phyloP scores from a whole-genome alignment of 495 filamentous ascomycete species.

The Penicillium coffeae region DNA sequence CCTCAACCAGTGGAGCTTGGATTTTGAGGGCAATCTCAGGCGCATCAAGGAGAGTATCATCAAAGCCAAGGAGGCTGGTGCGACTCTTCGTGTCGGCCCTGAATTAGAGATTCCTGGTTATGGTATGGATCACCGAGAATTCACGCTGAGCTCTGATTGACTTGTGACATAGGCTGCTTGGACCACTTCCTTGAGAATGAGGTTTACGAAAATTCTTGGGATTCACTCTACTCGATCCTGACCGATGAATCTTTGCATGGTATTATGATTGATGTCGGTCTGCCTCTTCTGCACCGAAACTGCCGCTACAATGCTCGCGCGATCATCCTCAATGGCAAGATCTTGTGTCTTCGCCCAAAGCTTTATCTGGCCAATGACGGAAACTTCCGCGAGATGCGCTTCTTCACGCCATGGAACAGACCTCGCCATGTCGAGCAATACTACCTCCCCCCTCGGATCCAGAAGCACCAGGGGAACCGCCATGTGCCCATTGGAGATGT shows the following conservation, averaged over 20 bases:
- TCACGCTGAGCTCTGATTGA: not conserved
- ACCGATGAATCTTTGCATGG: constrained; percentile 6
- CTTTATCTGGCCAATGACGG: constrained; percentile 64
- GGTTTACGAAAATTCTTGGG: constrained; percentile 10
- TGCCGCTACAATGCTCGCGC: constrained; percentile 29
- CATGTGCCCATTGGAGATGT: constrained; percentile 71
- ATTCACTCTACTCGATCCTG: constrained; percentile 11
- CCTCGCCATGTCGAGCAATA: constrained; percentile 61
- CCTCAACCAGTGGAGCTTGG: constrained; percentile 13
- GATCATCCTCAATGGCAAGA: constrained; percentile 61
- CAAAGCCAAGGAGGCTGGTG: constrained; percentile 8
- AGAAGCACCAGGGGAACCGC: constrained; percentile 52
- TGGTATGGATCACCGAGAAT: not conserved
- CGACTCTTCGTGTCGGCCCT: constrained; percentile 9
- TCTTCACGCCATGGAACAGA: constrained; percentile 64
- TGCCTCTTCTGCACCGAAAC: constrained; percentile 10
- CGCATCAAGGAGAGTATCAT: constrained; percentile 17
- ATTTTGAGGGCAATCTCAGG: constrained; percentile 11
- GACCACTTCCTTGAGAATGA: constrained; percentile 11
- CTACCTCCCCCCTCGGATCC: constrained; percentile 59
- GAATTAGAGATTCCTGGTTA: constrained; percentile 12
- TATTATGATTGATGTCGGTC: constrained; percentile 10
- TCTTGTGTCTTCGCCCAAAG: constrained; percentile 75
- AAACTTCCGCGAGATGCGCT: constrained; percentile 34
- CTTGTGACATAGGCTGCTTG: constrained; percentile 4